Evolutionary conservation across 768 basidiomycete species (phyloP).

Genomic region (Tricholoma hemisulphureum): DNA sequence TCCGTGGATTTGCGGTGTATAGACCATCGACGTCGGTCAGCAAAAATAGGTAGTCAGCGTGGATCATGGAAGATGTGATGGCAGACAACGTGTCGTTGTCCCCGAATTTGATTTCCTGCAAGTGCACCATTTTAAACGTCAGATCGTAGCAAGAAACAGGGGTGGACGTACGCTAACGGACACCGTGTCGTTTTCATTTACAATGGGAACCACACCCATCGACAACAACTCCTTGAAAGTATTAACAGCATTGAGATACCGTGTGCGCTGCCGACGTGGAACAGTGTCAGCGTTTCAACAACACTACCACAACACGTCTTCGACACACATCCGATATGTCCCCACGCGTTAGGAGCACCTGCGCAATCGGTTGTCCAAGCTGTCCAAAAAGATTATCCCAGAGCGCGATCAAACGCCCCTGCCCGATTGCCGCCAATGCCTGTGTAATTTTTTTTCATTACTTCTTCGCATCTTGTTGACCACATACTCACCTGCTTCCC

Average conservation of each 20-base stretch:
- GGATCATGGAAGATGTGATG: slow-evolving; percentile 95
- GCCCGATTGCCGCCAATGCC: slow-evolving; percentile 96
- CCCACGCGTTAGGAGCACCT: slow-evolving; percentile 89
- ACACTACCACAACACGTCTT: slow-evolving; percentile 11
- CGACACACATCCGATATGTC: slow-evolving; percentile 91
- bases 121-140: background rate
- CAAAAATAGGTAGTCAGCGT: slow-evolving; percentile 95
- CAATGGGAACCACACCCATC: slow-evolving; percentile 96
- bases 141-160: background rate
- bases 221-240: slow-evolving; percentile 88
- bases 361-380: slow-evolving; percentile 92
- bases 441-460: slow-evolving; percentile 34
- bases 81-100: slow-evolving; percentile 99
- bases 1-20: slow-evolving; percentile 93
- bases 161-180: slow-evolving; percentile 84
- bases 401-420: slow-evolving; percentile 91
- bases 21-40: slow-evolving; percentile 95
- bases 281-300: slow-evolving; percentile 18
- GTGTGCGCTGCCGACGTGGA: slow-evolving; percentile 62
- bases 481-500: slow-evolving; percentile 80
- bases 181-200: slow-evolving; percentile 98
- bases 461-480: background rate
- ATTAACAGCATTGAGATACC: slow-evolving; percentile 96
- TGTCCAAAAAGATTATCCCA: slow-evolving; percentile 98
- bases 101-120: slow-evolving; percentile 98